Evolutionary conservation across 2,329 filamentous ascomycete species (phyloP).

Genomic region (Trichoderma brevicompactum): DNA sequence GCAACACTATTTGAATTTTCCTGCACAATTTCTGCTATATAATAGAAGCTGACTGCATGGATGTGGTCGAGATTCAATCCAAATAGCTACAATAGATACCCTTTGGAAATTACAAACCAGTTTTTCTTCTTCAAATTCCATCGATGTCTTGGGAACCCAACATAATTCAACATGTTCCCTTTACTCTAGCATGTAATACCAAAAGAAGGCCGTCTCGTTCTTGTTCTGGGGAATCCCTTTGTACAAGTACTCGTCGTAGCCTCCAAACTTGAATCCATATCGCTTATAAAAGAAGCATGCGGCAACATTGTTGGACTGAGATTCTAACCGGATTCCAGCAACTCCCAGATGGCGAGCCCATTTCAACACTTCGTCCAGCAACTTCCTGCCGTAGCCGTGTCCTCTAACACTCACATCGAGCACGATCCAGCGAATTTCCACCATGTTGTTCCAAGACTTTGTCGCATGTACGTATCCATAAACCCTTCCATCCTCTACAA

Average conservation of each 20-base stretch:
- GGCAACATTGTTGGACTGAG: conserved; percentile 31
- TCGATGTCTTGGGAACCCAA: neutral
- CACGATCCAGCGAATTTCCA: conserved; percentile 29
- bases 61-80: neutral
- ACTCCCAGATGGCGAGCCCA: conserved; percentile 30
- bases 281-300: conserved; percentile 32
- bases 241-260: conserved; percentile 33
- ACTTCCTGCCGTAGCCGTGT: conserved; percentile 24
- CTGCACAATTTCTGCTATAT: conserved; percentile 3
- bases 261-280: conserved; percentile 31
- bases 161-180: neutral
- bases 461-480: conserved; percentile 30
- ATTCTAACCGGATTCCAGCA: conserved; percentile 28
- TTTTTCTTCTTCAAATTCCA: neutral
- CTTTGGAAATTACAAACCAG: conserved; percentile 2
- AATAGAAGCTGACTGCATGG: neutral
- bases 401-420: conserved; percentile 30
- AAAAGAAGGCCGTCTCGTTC: conserved; percentile 31
- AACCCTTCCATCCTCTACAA: conserved; percentile 12
- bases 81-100: conserved; percentile 16
- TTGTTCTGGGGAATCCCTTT: conserved; percentile 24
- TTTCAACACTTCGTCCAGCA: conserved; percentile 28
- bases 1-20: neutral
- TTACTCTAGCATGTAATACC: conserved; percentile 27
- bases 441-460: conserved; percentile 33